Conservation (phyloP, 176 grass and related monocot genomes). For the Aegilops speltoides region DNA sequence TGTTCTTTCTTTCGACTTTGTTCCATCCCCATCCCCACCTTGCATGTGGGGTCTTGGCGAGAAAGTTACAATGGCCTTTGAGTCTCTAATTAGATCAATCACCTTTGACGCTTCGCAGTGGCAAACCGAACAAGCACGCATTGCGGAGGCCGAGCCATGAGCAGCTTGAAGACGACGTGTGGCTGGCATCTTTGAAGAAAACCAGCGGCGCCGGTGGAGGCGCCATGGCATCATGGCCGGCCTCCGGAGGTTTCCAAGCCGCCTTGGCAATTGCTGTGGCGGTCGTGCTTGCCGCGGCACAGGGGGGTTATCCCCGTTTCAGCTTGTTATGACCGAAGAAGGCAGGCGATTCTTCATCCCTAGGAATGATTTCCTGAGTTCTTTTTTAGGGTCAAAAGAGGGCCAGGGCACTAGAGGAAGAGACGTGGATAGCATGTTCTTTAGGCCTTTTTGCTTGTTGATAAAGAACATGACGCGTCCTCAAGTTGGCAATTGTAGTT, state of each 20-base stretch:
- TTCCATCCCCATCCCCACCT: conserved; percentile 53
- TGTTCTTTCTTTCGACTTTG: conserved; percentile 50
- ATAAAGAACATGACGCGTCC: conserved; percentile 12
- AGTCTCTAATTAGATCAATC: neutral
- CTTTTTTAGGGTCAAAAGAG: conserved; percentile 38
- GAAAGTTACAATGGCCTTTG: conserved; percentile 35
- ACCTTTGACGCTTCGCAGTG: conserved; percentile 29
- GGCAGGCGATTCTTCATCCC: neutral
- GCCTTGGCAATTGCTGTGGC: conserved; percentile 26
- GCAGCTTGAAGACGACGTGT: conserved; percentile 67
- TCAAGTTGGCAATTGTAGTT: conserved; percentile 14
- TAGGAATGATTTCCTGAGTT: conserved; percentile 15
- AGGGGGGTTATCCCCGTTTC: neutral
- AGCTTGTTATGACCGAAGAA: conserved; percentile 23
- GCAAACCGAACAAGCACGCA: conserved; percentile 38
- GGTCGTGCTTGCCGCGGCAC: conserved; percentile 27
- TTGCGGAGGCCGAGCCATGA: conserved; percentile 58
- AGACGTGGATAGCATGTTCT: conserved; percentile 17
- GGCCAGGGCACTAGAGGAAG: conserved; percentile 10
- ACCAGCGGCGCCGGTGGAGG: neutral
- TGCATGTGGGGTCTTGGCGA: conserved; percentile 44
- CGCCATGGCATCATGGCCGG: neutral
- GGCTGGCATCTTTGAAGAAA: conserved; percentile 66
- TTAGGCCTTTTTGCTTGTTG: conserved; percentile 33
- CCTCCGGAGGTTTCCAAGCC: conserved; percentile 19